These are phyloP conservation scores for Synura sp. DNA, from an alignment of 352 stramenopile genomes.

Conservation along the genomic window DNA sequence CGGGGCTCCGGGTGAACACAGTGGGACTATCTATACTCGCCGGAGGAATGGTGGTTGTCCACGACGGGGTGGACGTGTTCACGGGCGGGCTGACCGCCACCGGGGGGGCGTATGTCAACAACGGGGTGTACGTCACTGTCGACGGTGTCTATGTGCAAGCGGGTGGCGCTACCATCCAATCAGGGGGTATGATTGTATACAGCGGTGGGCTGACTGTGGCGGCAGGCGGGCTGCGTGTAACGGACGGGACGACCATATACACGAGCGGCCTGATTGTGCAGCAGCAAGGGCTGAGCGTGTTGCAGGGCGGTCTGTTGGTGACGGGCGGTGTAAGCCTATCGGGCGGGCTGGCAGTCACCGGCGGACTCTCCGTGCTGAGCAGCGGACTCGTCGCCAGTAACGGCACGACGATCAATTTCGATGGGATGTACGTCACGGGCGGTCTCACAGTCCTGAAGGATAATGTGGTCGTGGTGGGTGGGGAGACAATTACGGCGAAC, in stretches of 20 bases:
- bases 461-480: background rate
- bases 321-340: background rate
- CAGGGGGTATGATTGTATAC: background rate
- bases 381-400: background rate
- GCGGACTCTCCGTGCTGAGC: background rate
- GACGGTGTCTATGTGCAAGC: too few species aligned
- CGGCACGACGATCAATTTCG: background rate
- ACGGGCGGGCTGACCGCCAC: too few species aligned
- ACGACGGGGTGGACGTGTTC: too few species aligned
- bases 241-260: slow-evolving; percentile 1
- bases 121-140: too few species aligned
- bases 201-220: too few species aligned
- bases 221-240: background rate
- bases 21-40: background rate
- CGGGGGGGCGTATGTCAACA: too few species aligned
- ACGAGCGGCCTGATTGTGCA: background rate
- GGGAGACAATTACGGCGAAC: background rate
- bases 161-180: background rate
- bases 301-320: background rate
- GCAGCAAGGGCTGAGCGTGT: background rate
- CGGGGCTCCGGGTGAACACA: background rate
- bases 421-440: background rate
- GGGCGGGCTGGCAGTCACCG: background rate
- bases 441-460: background rate
- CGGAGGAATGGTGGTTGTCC: too few species aligned